A percentile compares a stretch with the other conserved stretches of the same genome.
Conservation (phyloP, 768 basidiomycete genomes). For the Macrolepiota fuliginosa region DNA sequence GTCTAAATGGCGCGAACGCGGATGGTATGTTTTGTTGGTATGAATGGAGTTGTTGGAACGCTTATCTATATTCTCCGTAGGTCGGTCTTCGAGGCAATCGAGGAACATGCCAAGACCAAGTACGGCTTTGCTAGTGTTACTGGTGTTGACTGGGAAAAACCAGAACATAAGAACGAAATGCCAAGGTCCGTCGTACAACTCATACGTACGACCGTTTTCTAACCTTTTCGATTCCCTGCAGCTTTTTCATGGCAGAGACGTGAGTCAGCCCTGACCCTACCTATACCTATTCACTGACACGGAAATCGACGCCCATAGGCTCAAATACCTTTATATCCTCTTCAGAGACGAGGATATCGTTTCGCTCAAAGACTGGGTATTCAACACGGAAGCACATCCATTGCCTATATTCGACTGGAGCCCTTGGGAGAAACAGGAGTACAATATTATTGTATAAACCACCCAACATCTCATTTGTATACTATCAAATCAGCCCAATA, state of each 20-base stretch:
- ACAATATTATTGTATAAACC: conserved; percentile 27
- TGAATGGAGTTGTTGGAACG: conserved; percentile 40
- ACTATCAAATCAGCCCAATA: not conserved
- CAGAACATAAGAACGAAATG: conserved; percentile 53
- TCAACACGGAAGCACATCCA: conserved; percentile 73
- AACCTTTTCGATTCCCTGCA: not conserved
- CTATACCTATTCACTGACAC: conserved; percentile 10
- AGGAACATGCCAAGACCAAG: conserved; percentile 50
- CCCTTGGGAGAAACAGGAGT: conserved; percentile 44
- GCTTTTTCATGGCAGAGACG: conserved; percentile 26
- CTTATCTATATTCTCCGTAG: conserved; percentile 34
- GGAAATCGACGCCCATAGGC: conserved; percentile 43
- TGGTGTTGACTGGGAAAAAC: conserved; percentile 38
- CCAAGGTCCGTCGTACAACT: conserved; percentile 52
- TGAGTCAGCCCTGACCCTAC: conserved; percentile 13
- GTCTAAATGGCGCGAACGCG: conserved; percentile 66
- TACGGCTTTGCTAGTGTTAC: conserved; percentile 58
- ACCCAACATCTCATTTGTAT: not conserved
- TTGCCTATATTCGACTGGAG: conserved; percentile 65
- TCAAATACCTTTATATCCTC: conserved; percentile 68
- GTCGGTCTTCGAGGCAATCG: conserved; percentile 55
- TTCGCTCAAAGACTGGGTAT: conserved; percentile 53
- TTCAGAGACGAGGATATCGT: conserved; percentile 56
- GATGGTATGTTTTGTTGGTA: conserved; percentile 51
- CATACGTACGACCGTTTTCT: not conserved